Evolutionary conservation across 1,139 yeast genomes (phyloP), one percentile per base, ranked within the genome.

Genomic region (Candida labiduridarum): DNA sequence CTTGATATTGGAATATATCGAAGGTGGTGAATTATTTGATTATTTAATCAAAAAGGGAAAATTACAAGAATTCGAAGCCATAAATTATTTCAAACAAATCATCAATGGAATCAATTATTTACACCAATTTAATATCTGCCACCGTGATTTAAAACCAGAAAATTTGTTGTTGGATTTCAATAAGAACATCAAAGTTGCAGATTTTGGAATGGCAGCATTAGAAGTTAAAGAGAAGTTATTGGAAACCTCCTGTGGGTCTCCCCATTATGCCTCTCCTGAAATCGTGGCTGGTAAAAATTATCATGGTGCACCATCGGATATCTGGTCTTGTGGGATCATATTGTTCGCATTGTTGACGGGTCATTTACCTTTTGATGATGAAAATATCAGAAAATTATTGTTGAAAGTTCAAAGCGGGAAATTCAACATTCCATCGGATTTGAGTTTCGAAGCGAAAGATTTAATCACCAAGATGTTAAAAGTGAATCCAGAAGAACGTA

Each of bases 191-290:
- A 94, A 94, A 67, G 92, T 94, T 59, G 99, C 99, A 14, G 99
- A 94, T 71, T 94, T 94, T 67, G 99, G 99, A 39, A 95, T 94
- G 99, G 99, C 99, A n/a, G 99, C 99, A 2, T 74, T 94, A 45
- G 99, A 94, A 67, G 86, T 96, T 39, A 82, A 83, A 51, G 96
- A 87, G 59, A 82, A 88, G 60, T 72, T 94, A 63, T 76, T 95
- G 51, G 97, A 94, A 66, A 94, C 99, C 1, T 87, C 96, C 31
- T 94, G 99, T 71, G 99, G 99, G 1, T 90, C 97, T 19, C 99
- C 99, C 19, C 99, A 95, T 69, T 94, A 94, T 69, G 99, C 99
- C 1, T 89, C 97, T 12, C 99, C 99, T 0, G 99, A 94, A 67
- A 94, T 94, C 57, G 97, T 94, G 3, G 89, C 96, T 10, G 99